Evolutionary conservation across 2,329 filamentous ascomycete species (phyloP).

Genomic region (Aspergillus sp.): DNA sequence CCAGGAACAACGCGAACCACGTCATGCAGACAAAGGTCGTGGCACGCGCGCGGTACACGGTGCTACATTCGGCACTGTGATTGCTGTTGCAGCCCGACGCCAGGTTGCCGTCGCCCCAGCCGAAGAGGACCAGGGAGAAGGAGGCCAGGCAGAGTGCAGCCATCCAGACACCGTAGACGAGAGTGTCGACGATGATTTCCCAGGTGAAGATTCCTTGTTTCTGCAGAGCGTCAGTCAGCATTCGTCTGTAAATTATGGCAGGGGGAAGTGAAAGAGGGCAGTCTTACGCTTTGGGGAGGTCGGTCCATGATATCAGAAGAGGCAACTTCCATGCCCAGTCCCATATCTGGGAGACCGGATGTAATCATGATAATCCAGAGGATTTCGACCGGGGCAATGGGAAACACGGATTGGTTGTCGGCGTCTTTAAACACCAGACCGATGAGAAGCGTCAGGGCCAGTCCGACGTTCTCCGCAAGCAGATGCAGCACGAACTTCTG

Average conservation of each 20-base stretch:
- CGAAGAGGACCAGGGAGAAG: conserved; percentile 58
- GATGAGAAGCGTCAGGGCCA: conserved; percentile 71
- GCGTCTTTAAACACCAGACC: conserved; percentile 74
- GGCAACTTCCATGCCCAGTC: conserved; percentile 70
- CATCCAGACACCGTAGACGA: conserved; percentile 73
- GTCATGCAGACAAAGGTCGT: conserved; percentile 67
- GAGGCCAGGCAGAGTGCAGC: conserved; percentile 57
- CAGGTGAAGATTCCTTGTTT: conserved; percentile 65
- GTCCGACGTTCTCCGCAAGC: conserved; percentile 72
- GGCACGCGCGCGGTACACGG: conserved; percentile 62
- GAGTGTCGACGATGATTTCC: conserved; percentile 70
- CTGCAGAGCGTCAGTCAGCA: conserved; percentile 10
- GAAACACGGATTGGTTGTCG: conserved; percentile 68
- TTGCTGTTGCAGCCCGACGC: conserved; percentile 53
- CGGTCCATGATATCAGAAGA: conserved; percentile 69
- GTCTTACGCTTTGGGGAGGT: conserved; percentile 55
- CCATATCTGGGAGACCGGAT: conserved; percentile 79
- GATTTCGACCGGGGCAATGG: conserved; percentile 75
- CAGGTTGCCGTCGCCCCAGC: conserved; percentile 52
- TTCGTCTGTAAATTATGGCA: neutral
- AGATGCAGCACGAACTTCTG: conserved; percentile 80
- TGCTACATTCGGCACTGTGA: conserved; percentile 49
- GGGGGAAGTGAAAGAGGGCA: neutral
- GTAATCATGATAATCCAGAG: conserved; percentile 95
- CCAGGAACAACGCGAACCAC: conserved; percentile 68